Conservation (phyloP, 768 basidiomycete genomes). For the Floccularia luteovirens region DNA sequence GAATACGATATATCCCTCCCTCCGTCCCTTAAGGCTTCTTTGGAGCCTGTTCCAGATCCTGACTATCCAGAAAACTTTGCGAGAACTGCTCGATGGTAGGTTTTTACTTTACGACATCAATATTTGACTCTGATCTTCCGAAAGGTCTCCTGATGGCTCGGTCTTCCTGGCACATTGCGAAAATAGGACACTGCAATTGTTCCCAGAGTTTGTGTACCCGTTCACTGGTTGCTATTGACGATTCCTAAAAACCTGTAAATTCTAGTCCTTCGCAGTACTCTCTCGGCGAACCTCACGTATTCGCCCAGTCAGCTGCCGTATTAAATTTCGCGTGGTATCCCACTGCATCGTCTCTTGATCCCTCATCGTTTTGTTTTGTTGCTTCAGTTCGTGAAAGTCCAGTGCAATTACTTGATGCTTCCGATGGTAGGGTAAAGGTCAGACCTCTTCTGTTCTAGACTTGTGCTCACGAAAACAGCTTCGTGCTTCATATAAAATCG, state of each 20-base stretch:
- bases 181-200: conserved; percentile 54
- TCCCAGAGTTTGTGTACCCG: conserved; percentile 33
- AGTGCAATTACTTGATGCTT: conserved; percentile 77
- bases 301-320: conserved; percentile 60
- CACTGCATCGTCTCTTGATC: conserved; percentile 47
- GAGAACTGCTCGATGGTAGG: conserved; percentile 48
- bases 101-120: background rate
- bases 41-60: conserved; percentile 13
- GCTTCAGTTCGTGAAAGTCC: conserved; percentile 82
- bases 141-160: conserved; percentile 74
- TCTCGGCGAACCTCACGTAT: conserved; percentile 9
- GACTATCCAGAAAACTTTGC: conserved; percentile 37
- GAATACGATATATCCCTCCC: conserved; percentile 11
- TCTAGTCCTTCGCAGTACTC: background rate
- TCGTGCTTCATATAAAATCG: conserved; percentile 84
- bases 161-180: conserved; percentile 64
- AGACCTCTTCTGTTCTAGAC: background rate
- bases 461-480: conserved; percentile 37
- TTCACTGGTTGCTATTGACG: background rate
- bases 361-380: conserved; percentile 74
- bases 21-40: conserved; percentile 8
- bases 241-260: background rate
- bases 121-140: background rate
- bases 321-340: conserved; percentile 87
- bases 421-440: conserved; percentile 58